Percentiles rank a stretch among this genome's conserved stretches.
phyloP scores from a whole-genome alignment of 2,329 filamentous ascomycete genomes.

The Paecilomyces sp. region DNA sequence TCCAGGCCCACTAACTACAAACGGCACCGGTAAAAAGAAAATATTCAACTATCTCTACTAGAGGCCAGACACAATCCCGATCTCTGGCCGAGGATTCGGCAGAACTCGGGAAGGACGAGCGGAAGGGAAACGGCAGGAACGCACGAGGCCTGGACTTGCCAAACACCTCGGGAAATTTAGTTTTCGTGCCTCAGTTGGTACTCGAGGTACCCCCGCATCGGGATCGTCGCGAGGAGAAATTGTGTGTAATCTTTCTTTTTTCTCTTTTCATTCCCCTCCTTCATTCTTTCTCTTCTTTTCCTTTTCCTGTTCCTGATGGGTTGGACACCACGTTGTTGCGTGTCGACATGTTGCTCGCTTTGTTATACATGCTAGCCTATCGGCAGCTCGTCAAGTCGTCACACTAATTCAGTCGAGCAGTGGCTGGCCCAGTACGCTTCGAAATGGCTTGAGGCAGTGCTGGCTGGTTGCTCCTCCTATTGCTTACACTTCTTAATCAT shows the following conservation, averaged over 20 bases:
- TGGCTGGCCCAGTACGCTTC: background rate
- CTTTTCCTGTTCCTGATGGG: background rate
- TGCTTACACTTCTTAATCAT: background rate
- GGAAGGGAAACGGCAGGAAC: slow-evolving; percentile 3
- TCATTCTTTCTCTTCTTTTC: background rate
- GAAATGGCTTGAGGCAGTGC: background rate
- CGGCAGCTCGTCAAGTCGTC: too few relatives aligned
- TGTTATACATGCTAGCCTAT: background rate
- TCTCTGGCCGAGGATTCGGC: slow-evolving; percentile 8
- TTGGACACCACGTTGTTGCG: background rate
- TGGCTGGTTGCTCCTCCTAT: background rate
- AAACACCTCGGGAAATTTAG: background rate
- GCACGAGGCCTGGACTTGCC: background rate
- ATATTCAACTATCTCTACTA: background rate
- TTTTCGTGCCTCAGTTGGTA: background rate
- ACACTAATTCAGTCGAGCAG: background rate
- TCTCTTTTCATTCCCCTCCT: background rate
- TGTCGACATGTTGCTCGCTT: background rate
- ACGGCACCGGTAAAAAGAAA: background rate
- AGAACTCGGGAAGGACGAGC: slow-evolving; percentile 9
- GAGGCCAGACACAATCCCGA: background rate
- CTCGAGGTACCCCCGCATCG: background rate
- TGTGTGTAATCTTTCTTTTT: background rate
- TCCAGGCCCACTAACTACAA: background rate
- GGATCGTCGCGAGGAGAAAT: background rate